Evolutionary conservation across 2,329 filamentous ascomycete species (phyloP), one percentile per base, ranked within the genome.

Genomic region (Diaporthe destruens): DNA sequence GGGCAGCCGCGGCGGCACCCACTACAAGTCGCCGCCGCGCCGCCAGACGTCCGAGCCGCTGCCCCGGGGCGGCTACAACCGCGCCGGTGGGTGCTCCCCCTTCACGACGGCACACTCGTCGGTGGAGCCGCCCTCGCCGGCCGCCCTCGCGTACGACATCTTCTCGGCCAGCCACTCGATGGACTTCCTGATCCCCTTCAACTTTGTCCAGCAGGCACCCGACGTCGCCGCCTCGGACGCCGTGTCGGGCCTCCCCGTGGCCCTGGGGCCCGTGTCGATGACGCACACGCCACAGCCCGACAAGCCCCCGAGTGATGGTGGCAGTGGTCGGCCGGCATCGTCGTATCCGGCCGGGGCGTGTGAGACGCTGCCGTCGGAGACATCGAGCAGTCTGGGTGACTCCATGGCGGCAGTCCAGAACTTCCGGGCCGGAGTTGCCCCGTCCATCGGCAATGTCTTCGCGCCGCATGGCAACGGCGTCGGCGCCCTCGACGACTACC

Each of bases 41-140:
- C 18, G 55, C 20, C 61, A 66, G 47, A 66, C 47, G n/a, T 66
- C 61, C n/a, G 61, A 66, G 47, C 61, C 61, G 32, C 12, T 66
- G 14, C 47, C 61, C 12, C 39, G 14, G 3, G 4, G n/a, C 12
- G 8, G 34, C 8, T 11, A 49, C 32, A 2, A 16, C 16, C 29
- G 32, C 9, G 25, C 12, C 4, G 6, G 69, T n/a, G n/a, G 42
- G n/a, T n/a, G n/a, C 29, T 8, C 57, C 5, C 51, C 57, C 1
- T 39, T 54, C 29, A 18, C 25, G 18, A 23, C 25, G 18, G 8
- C 36, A 7, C 34, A 47, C 3, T 18, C 39, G 8, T 8, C 6
- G 3, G 47, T n/a, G 20, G 14, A 18, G 42, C 20, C 39, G 9
- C 44, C 51, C 9, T 6, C 51, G 4, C 29, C 39, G 16, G 16